Evolutionary conservation across 495 filamentous ascomycete genomes (phyloP).

Genomic region (Hypoxylon crocopeplum): DNA sequence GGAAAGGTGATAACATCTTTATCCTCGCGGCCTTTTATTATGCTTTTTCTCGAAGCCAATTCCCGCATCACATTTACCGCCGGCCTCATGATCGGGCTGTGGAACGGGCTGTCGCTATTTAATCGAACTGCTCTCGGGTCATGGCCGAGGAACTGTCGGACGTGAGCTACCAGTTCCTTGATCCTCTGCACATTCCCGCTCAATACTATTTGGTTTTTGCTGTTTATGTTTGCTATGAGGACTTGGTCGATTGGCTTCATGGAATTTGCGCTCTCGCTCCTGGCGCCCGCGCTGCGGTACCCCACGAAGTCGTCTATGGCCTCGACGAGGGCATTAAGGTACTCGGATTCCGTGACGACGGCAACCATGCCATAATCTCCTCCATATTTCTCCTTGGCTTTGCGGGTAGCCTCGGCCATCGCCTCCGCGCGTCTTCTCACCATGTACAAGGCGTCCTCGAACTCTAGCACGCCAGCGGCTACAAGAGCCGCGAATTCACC

Average conservation of each 20-base stretch:
- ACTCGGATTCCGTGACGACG: conserved; percentile 80
- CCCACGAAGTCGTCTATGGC: conserved; percentile 84
- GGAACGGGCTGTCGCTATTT: conserved; percentile 91
- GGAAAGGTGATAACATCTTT: conserved; percentile 72
- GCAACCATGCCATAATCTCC: conserved; percentile 95
- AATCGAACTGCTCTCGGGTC: conserved; percentile 88
- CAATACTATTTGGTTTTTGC: conserved; percentile 93
- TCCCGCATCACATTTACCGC: conserved; percentile 74
- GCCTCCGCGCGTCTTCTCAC: conserved; percentile 80
- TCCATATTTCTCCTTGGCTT: conserved; percentile 66
- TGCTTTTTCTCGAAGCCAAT: conserved; percentile 62
- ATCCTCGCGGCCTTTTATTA: conserved; percentile 51
- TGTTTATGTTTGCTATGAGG: conserved; percentile 92
- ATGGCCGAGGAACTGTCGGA: conserved; percentile 91
- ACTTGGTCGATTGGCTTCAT: conserved; percentile 82
- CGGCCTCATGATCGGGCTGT: conserved; percentile 90
- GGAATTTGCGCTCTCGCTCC: conserved; percentile 69
- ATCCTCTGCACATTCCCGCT: conserved; percentile 87
- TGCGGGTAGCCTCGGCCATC: conserved; percentile 78
- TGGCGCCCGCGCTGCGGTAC: conserved; percentile 65
- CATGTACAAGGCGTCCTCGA: conserved; percentile 77
- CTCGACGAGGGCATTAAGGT: conserved; percentile 69
- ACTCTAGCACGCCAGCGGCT: conserved; percentile 76
- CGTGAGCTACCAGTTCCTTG: conserved; percentile 81
- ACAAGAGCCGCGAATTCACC: conserved; percentile 94